Conservation (phyloP, 257 asterid species). For the Nicotiana obtusifolia region DNA sequence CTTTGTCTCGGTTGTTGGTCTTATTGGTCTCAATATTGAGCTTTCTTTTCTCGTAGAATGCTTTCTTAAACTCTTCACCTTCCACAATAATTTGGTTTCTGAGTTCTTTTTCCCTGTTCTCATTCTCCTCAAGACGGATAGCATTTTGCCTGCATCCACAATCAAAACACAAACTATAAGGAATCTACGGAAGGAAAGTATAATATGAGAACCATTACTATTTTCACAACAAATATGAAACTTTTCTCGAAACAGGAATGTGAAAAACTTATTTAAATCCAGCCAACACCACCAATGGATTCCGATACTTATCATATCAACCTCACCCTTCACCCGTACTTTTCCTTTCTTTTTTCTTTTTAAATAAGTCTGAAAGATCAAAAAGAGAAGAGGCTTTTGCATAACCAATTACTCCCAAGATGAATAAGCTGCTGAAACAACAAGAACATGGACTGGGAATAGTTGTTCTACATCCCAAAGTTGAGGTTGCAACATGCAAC, state of each 20-base stretch:
- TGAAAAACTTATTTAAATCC: background rate
- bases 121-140: slow-evolving; percentile 87
- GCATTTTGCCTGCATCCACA: slow-evolving; percentile 57
- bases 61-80: slow-evolving; percentile 64
- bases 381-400: background rate
- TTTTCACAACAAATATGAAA: background rate
- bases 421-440: background rate
- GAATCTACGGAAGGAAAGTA: background rate
- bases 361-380: background rate
- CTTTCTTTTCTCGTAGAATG: slow-evolving; percentile 76
- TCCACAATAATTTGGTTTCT: slow-evolving; percentile 76
- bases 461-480: no score
- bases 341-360: background rate
- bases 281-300: background rate
- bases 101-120: slow-evolving; percentile 69
- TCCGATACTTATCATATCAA: background rate
- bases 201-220: background rate
- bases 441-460: background rate
- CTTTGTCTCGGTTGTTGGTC: slow-evolving; percentile 66
- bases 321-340: background rate
- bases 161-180: background rate
- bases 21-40: slow-evolving; percentile 63
- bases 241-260: background rate
- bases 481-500: no score
- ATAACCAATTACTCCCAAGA: background rate